Percentiles rank a stretch among this genome's conserved stretches.
Evolutionary conservation across 1,284 basidiomycete species (phyloP).

Genomic region (Termitomyces sp.): DNA sequence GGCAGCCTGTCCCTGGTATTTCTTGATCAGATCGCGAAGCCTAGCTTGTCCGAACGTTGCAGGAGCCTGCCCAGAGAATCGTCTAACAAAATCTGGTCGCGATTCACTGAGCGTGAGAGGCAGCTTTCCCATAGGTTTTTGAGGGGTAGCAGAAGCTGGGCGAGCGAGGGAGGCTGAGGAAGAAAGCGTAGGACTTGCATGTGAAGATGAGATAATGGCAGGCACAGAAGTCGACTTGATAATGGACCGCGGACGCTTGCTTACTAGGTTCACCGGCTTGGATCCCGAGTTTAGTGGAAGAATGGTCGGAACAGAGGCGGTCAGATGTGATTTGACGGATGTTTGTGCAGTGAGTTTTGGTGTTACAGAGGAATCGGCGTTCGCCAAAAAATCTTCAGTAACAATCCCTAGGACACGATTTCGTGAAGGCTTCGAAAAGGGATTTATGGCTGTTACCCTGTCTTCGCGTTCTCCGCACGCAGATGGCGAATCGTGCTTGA

Average conservation of each 20-base stretch:
- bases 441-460: slow-evolving; percentile 66
- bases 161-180: slow-evolving; percentile 69
- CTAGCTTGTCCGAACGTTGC: slow-evolving; percentile 64
- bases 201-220: slow-evolving; percentile 61
- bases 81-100: slow-evolving; percentile 5
- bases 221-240: slow-evolving; percentile 58
- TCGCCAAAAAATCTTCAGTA: neutral
- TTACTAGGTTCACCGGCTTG: slow-evolving; percentile 22
- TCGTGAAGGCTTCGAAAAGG: slow-evolving; percentile 30
- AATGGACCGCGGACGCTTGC: slow-evolving; percentile 23
- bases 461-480: slow-evolving; percentile 77
- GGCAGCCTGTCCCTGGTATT: slow-evolving; percentile 50
- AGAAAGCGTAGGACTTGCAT: slow-evolving; percentile 64
- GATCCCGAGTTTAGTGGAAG: slow-evolving; percentile 19
- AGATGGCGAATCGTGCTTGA: slow-evolving; percentile 72
- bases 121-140: slow-evolving; percentile 14
- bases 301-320: slow-evolving; percentile 11
- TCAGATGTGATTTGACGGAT: slow-evolving; percentile 10
- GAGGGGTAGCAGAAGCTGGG: slow-evolving; percentile 21
- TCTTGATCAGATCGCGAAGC: slow-evolving; percentile 72
- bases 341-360: slow-evolving; percentile 2
- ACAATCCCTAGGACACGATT: neutral
- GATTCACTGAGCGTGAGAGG: slow-evolving; percentile 16
- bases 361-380: neutral
- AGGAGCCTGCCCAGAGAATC: neutral